These are phyloP conservation scores for Termitomyces sp. DNA, from an alignment of 768 basidiomycete species.

Conservation along the genomic window DNA sequence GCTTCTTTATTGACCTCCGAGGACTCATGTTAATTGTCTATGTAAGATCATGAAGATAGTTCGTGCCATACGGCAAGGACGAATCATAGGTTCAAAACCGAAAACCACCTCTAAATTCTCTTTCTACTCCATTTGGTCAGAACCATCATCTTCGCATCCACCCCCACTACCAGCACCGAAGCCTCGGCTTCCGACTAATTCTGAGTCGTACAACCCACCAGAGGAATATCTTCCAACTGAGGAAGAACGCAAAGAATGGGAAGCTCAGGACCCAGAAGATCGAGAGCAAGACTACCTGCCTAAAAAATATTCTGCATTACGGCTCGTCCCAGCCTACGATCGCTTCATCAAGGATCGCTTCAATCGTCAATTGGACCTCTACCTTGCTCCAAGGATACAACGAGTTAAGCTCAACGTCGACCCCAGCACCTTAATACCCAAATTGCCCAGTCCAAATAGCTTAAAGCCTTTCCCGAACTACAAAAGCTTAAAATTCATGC, in stretches of 20 bases:
- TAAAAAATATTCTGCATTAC: constrained; percentile 78
- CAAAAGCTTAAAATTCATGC: constrained; percentile 67
- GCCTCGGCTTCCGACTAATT: constrained; percentile 81
- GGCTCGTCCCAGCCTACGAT: constrained; percentile 89
- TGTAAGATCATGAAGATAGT: constrained; percentile 97
- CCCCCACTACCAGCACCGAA: constrained; percentile 95
- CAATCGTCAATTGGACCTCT: constrained; percentile 90
- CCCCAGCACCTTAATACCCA: constrained; percentile 87
- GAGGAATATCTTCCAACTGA: constrained; percentile 92
- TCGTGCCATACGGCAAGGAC: constrained; percentile 94
- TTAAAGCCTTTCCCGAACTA: constrained; percentile 94
- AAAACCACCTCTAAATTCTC: constrained; percentile 65
- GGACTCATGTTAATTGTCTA: constrained; percentile 3
- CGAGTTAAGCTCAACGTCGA: constrained; percentile 88
- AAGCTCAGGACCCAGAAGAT: constrained; percentile 82
- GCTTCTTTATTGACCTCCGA: constrained; percentile 6
- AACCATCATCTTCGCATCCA: constrained; percentile 67
- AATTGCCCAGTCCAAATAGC: constrained; percentile 89
- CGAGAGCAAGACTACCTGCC: constrained; percentile 88
- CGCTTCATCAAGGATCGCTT: constrained; percentile 94
- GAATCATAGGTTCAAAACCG: constrained; percentile 88
- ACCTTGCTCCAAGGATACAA: constrained; percentile 92
- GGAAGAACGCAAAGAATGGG: constrained; percentile 81
- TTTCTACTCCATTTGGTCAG: constrained; percentile 90
- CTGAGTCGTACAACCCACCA: constrained; percentile 99